phyloP scores from a whole-genome alignment of 306 rosid genomes.

The Lithocarpus polystachyus region DNA sequence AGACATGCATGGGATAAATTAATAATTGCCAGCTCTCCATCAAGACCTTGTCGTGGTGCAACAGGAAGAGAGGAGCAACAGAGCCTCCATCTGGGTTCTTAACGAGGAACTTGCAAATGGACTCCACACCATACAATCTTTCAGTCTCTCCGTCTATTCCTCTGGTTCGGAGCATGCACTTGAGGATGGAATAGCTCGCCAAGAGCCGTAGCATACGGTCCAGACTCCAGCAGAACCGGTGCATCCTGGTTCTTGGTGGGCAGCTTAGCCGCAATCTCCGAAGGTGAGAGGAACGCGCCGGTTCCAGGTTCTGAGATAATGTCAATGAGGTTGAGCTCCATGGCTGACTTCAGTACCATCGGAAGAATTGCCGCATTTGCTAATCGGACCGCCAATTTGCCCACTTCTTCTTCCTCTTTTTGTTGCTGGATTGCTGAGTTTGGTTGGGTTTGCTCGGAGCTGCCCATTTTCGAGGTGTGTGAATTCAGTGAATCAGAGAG shows the following conservation, averaged over 20 bases:
- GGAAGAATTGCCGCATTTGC: slow-evolving; percentile 1
- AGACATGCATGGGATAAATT: too few species aligned
- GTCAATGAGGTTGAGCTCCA: slow-evolving; percentile 32
- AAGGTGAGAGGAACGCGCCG: slow-evolving; percentile 21
- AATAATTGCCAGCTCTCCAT: slow-evolving; percentile 7
- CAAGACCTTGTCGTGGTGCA: slow-evolving; percentile 18
- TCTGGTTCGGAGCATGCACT: slow-evolving; percentile 10
- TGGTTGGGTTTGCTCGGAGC: background rate
- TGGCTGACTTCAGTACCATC: slow-evolving; percentile 20
- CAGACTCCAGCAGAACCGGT: slow-evolving; percentile 14
- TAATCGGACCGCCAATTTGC: slow-evolving; percentile 20
- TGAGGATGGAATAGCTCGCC: slow-evolving; percentile 24
- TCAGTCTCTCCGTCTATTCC: background rate
- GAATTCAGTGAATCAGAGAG: too few species aligned
- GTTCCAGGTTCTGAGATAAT: slow-evolving; percentile 23
- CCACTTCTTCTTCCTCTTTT: slow-evolving; percentile 17
- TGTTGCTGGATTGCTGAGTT: background rate
- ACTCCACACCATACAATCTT: slow-evolving; percentile 20
- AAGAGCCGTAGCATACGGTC: slow-evolving; percentile 34
- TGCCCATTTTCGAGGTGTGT: background rate
- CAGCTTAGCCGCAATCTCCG: slow-evolving; percentile 22
- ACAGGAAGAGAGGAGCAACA: slow-evolving; percentile 14
- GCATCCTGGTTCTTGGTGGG: slow-evolving; percentile 18
- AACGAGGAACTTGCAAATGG: slow-evolving; percentile 14
- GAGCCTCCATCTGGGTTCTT: slow-evolving; percentile 9